phyloP scores from a whole-genome alignment of 1,139 yeast species.

The Suhomyces anneliseae region DNA sequence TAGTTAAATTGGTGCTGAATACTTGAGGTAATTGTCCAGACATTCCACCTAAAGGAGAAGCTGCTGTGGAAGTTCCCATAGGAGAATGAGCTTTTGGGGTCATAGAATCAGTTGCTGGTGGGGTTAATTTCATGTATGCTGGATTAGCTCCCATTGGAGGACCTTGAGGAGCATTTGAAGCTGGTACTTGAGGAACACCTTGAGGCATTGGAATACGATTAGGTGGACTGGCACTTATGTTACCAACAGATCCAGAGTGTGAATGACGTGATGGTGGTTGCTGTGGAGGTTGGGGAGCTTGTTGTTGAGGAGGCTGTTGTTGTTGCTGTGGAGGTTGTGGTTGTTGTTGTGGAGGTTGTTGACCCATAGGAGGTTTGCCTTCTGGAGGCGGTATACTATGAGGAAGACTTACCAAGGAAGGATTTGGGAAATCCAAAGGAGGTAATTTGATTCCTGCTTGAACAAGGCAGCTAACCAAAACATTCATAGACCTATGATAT shows the following conservation, averaged over 20 bases:
- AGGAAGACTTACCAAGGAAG: slow-evolving; percentile 26
- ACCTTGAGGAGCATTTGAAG: slow-evolving; percentile 4
- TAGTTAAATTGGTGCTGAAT: slow-evolving; percentile 33
- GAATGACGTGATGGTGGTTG: slow-evolving; percentile 6
- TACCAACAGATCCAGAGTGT: slow-evolving; percentile 10
- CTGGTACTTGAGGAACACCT: neutral
- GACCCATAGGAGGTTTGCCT: slow-evolving; percentile 9
- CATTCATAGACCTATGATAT: slow-evolving; percentile 50
- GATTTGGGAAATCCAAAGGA: slow-evolving; percentile 55
- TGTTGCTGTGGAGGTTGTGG: slow-evolving; percentile 9
- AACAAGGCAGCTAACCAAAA: slow-evolving; percentile 47
- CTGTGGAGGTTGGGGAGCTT: slow-evolving; percentile 2
- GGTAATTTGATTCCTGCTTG: slow-evolving; percentile 71
- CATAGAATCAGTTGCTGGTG: slow-evolving; percentile 14
- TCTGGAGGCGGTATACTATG: slow-evolving; percentile 2
- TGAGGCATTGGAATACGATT: slow-evolving; percentile 8
- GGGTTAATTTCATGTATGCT: slow-evolving; percentile 9
- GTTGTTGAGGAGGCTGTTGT: neutral
- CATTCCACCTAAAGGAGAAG: slow-evolving; percentile 12
- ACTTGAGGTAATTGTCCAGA: slow-evolving; percentile 10
- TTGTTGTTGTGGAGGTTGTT: slow-evolving; percentile 2
- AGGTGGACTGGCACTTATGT: slow-evolving; percentile 15
- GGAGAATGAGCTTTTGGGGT: slow-evolving; percentile 17
- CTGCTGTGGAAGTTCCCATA: slow-evolving; percentile 10
- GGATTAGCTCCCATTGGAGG: neutral